Evolutionary conservation across 2,329 filamentous ascomycete species (phyloP), one percentile per base, ranked within the genome.

Genomic region (Neonectria sp.): DNA sequence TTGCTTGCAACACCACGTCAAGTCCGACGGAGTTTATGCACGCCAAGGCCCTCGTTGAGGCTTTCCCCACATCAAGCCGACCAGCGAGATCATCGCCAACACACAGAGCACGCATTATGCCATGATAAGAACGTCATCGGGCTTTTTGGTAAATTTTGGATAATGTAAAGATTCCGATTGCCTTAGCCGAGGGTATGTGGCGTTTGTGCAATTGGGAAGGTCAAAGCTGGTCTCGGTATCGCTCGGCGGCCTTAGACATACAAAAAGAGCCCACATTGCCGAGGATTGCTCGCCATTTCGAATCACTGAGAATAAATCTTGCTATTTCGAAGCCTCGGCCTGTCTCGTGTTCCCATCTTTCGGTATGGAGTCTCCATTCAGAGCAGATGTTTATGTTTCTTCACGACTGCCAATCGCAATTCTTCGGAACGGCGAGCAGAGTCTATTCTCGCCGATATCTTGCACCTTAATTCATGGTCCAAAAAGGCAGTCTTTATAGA

Each of bases 401-500:
- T 49, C 55, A 33, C 55, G 29, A 21, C 24, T 60, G n/a, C 37
- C 49, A 6, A 53, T 53, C 7, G 29, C 17, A 6, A 4, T 37
- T 40, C 40, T 29, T 17, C 35, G 9, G 5, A 49, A 62, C 13
- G 27, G 51, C 24, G 35, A 55, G 15, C 29, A 37, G 13, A 56
- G 40, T n/a, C 8, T 56, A 15, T 56, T 55, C 29, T 65, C 63
- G 1, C 57, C 57, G 9, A 65, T 65, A 17, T 52, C 49, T 11
- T 61, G 63, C 17, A 66, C 63, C 9, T 15, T 66, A 46, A 58
- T 53, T 11, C 43, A 53, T 53, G 46, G 12, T 33, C 27, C 1
- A 21, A 33, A 15, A 48, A 46, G 8, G 63, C 63, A 8, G 63
- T 66, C 6, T 35, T 66, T 11, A 21, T 62, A 1, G 58, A 66